Evolutionary conservation across 1,284 basidiomycete species (phyloP).

Genomic region (Puccinia polysora): DNA sequence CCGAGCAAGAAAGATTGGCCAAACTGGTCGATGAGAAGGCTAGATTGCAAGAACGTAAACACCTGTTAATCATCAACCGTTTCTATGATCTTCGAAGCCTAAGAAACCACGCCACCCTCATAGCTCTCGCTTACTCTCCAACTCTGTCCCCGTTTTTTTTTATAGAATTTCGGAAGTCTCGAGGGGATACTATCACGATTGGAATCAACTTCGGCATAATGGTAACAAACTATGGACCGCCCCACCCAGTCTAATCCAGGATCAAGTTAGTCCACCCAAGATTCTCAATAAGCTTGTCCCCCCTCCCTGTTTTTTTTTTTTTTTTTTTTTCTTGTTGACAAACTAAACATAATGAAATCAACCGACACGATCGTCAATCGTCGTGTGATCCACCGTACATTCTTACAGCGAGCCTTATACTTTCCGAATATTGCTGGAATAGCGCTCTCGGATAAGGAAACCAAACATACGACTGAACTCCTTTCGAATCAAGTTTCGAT

Average conservation of each 20-base stretch:
- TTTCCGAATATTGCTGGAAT: slow-evolving; percentile 40
- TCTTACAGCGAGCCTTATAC: slow-evolving; percentile 35
- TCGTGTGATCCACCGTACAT: neutral
- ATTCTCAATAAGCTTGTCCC: too few species aligned
- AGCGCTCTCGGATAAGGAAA: slow-evolving; percentile 28
- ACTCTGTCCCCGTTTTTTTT: neutral
- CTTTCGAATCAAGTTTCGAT: slow-evolving; percentile 33
- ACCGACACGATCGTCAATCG: neutral
- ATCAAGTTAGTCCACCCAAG: slow-evolving; percentile 35
- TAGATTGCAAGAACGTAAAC: slow-evolving; percentile 43
- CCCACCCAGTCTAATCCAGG: slow-evolving; percentile 41
- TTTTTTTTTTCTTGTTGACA: too few species aligned
- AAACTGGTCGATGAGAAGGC: slow-evolving; percentile 37
- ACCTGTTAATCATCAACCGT: slow-evolving; percentile 33
- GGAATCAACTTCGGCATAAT: slow-evolving; percentile 38
- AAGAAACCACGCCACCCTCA: too few species aligned
- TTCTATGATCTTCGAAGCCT: too few species aligned
- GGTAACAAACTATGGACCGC: slow-evolving; percentile 44
- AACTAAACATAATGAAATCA: neutral
- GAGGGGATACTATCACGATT: slow-evolving; percentile 44
- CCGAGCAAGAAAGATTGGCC: slow-evolving; percentile 34
- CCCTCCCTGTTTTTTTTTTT: neutral
- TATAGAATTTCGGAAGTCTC: slow-evolving; percentile 41
- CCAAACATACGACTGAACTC: slow-evolving; percentile 40
- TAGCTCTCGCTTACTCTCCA: neutral